These are phyloP conservation scores for Corchorus capsularis DNA, from an alignment of 345 rosid genomes.

Conservation along the genomic window DNA sequence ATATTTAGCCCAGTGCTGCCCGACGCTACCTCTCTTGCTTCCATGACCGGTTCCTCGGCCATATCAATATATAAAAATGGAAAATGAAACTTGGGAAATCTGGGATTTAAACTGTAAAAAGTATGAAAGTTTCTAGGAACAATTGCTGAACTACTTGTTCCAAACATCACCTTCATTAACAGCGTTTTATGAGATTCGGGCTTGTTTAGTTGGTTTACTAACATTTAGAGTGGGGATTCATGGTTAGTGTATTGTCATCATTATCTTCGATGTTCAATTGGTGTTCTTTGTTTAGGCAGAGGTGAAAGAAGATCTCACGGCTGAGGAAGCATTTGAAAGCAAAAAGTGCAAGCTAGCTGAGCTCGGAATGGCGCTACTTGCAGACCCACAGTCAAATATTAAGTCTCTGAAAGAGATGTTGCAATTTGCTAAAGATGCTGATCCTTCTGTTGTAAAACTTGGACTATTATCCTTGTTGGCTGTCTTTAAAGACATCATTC, in stretches of 20 bases:
- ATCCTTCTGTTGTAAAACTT: slow-evolving; percentile 68
- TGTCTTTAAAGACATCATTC: slow-evolving; percentile 89
- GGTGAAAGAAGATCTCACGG: slow-evolving; percentile 82
- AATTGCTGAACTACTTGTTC: no score
- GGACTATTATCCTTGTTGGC: slow-evolving; percentile 80
- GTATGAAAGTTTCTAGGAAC: no score
- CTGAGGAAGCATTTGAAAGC: slow-evolving; percentile 68
- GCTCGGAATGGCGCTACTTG: slow-evolving; percentile 69
- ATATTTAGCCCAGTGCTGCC: no score
- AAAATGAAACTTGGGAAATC: no score
- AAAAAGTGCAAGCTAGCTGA: slow-evolving; percentile 79
- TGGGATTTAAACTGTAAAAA: no score
- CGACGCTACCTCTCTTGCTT: no score
- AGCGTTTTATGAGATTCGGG: neutral
- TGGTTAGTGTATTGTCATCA: neutral
- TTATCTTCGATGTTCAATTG: slow-evolving; percentile 11
- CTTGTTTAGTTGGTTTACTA: neutral
- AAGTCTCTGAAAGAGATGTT: slow-evolving; percentile 77
- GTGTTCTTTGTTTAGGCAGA: slow-evolving; percentile 61
- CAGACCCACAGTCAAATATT: slow-evolving; percentile 79
- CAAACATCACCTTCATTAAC: no score
- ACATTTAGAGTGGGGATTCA: neutral
- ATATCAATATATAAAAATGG: neutral
- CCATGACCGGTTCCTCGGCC: no score
- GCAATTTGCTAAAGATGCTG: slow-evolving; percentile 56